Evolutionary conservation across 2,329 filamentous ascomycete genomes (phyloP).

Genomic region (Colletotrichum destructivum): DNA sequence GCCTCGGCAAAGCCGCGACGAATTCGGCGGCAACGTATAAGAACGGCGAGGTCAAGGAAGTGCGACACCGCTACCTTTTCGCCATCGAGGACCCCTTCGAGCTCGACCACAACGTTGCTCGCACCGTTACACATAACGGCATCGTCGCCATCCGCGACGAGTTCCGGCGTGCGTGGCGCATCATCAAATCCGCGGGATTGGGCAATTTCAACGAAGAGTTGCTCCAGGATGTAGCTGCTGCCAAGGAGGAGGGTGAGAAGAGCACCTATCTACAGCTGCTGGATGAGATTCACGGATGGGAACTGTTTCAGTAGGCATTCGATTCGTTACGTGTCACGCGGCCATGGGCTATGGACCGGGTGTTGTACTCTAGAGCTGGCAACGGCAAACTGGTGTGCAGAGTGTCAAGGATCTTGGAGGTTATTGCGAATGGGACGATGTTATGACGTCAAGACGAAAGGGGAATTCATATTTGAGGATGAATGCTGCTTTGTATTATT

Average conservation of each 20-base stretch:
- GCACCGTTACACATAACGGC: slow-evolving; percentile 87
- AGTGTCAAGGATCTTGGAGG: background rate
- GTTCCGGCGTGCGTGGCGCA: slow-evolving; percentile 84
- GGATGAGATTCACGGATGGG: slow-evolving; percentile 57
- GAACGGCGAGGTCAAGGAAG: slow-evolving; percentile 71
- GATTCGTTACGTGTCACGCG: background rate
- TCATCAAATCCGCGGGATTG: slow-evolving; percentile 71
- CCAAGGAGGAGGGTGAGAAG: slow-evolving; percentile 52
- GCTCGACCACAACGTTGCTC: slow-evolving; percentile 87
- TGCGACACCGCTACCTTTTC: slow-evolving; percentile 86
- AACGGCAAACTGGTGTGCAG: background rate
- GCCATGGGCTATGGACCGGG: background rate
- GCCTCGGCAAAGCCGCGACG: slow-evolving; percentile 28
- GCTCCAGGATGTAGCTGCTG: slow-evolving; percentile 64
- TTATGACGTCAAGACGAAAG: slow-evolving; percentile 16
- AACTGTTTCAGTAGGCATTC: slow-evolving; percentile 37
- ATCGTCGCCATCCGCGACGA: slow-evolving; percentile 88
- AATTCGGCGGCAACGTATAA: slow-evolving; percentile 45
- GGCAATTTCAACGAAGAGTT: slow-evolving; percentile 62
- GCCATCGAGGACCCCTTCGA: slow-evolving; percentile 96
- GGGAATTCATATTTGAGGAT: slow-evolving; percentile 8
- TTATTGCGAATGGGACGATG: slow-evolving; percentile 10
- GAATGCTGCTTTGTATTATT: slow-evolving; percentile 28
- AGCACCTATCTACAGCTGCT: slow-evolving; percentile 55
- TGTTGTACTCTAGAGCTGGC: background rate